Percentiles rank a stretch among this genome's conserved stretches.
Conservation (phyloP, 2,329 filamentous ascomycete species). For the Elsinoe australis region DNA sequence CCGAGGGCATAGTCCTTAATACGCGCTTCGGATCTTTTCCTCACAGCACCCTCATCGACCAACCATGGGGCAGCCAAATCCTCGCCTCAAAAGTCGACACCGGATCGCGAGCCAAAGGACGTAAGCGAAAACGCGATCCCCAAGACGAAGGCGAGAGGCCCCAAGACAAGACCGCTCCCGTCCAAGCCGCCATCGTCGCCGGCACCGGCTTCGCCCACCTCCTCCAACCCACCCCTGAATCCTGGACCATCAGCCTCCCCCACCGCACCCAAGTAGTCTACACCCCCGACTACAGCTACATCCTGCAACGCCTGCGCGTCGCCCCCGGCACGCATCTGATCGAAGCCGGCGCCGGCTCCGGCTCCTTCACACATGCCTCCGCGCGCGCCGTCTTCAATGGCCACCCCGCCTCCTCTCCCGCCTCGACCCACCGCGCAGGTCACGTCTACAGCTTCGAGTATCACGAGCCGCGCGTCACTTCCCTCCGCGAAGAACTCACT, state of each 20-base stretch:
- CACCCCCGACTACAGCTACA: constrained; percentile 78
- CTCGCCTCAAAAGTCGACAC: constrained; percentile 85
- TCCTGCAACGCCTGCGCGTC: constrained; percentile 67
- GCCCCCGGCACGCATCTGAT: constrained; percentile 66
- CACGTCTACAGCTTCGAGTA: constrained; percentile 79
- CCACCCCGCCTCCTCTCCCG: constrained; percentile 40
- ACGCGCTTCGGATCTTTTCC: constrained; percentile 79
- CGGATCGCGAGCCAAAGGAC: constrained; percentile 65
- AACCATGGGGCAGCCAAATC: constrained; percentile 88
- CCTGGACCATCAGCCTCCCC: constrained; percentile 72
- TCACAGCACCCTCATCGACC: constrained; percentile 49
- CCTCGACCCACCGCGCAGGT: constrained; percentile 41
- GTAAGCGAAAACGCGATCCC: constrained; percentile 47
- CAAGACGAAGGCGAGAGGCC: constrained; percentile 36
- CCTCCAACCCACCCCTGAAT: constrained; percentile 69
- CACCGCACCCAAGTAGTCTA: constrained; percentile 83
- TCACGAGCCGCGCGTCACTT: constrained; percentile 62
- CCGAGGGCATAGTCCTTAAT: constrained; percentile 56
- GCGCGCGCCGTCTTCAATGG: constrained; percentile 69
- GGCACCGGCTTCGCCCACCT: constrained; percentile 67
- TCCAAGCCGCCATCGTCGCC: constrained; percentile 49
- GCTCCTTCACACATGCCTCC: constrained; percentile 75
- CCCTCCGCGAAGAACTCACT: constrained; percentile 61
- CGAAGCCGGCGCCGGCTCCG: constrained; percentile 74
- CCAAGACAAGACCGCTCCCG: constrained; percentile 27